phyloP scores from a whole-genome alignment of 768 basidiomycete genomes.

The Thelephora aurantiotincta region DNA sequence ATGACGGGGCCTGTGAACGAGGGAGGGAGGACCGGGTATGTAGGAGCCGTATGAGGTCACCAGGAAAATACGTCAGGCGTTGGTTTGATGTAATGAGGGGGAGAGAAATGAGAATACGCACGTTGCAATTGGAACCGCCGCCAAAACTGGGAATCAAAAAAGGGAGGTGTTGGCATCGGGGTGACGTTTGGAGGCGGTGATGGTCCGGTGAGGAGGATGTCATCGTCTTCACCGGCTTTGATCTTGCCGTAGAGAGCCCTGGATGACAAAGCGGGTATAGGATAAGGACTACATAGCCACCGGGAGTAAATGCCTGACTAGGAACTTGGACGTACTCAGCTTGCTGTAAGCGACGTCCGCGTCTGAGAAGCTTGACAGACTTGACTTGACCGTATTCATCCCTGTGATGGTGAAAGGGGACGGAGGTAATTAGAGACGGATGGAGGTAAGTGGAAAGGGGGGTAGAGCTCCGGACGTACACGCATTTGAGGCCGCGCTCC shows the following conservation, averaged over 20 bases:
- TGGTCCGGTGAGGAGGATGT: constrained; percentile 17
- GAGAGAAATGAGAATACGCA: constrained; percentile 21
- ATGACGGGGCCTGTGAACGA: constrained; percentile 60
- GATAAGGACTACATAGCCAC: neutral
- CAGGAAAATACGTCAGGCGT: too few species aligned
- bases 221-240: constrained; percentile 23
- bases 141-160: constrained; percentile 81
- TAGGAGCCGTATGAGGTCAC: too few species aligned
- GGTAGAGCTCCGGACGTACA: constrained; percentile 48
- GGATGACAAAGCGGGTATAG: constrained; percentile 6
- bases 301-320: constrained; percentile 2
- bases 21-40: neutral
- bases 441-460: neutral
- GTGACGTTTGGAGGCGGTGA: constrained; percentile 39
- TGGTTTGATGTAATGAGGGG: neutral
- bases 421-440: constrained; percentile 3
- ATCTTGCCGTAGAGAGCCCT: constrained; percentile 73
- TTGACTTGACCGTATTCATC: constrained; percentile 90
- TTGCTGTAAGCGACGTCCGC: constrained; percentile 69
- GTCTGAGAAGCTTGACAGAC: constrained; percentile 72
- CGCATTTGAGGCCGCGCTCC: constrained; percentile 84
- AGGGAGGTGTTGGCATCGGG: constrained; percentile 60
- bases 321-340: constrained; percentile 47
- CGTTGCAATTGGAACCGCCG: constrained; percentile 74
- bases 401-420: constrained; percentile 22